Evolutionary conservation across 2,329 filamentous ascomycete genomes (phyloP).

Genomic region (Parastagonospora nodorum): DNA sequence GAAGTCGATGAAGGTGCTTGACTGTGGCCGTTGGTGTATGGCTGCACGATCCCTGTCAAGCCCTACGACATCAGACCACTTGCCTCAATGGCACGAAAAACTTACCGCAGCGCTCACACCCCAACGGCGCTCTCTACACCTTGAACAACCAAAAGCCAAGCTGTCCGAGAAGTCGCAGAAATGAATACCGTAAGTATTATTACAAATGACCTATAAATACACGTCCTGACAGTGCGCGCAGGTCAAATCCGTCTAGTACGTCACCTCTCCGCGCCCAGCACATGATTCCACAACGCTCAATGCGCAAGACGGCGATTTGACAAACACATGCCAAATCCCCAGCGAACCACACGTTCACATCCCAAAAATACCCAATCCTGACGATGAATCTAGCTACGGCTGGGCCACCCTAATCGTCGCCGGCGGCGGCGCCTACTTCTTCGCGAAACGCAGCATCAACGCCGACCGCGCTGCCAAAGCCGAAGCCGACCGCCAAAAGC

Average conservation of each 20-base stretch:
- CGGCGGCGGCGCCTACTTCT: slow-evolving; percentile 90
- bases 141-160: slow-evolving; percentile 4
- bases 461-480: slow-evolving; percentile 79
- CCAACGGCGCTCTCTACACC: slow-evolving; percentile 8
- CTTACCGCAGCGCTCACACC: slow-evolving; percentile 9
- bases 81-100: slow-evolving; percentile 27
- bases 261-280: slow-evolving; percentile 20
- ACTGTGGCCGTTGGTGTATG: background rate
- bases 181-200: slow-evolving; percentile 59
- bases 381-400: slow-evolving; percentile 69
- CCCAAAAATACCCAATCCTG: slow-evolving; percentile 6
- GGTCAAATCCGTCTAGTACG: slow-evolving; percentile 65
- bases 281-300: background rate
- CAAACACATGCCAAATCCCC: too few species aligned
- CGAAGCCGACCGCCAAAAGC: slow-evolving; percentile 52
- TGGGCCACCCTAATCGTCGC: slow-evolving; percentile 87
- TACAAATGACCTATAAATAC: background rate
- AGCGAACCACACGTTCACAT: slow-evolving; percentile 9
- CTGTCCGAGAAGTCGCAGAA: slow-evolving; percentile 8
- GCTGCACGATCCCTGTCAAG: slow-evolving; percentile 4
- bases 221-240: slow-evolving; percentile 28
- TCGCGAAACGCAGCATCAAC: slow-evolving; percentile 94
- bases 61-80: slow-evolving; percentile 38
- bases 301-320: background rate
- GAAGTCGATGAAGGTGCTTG: background rate